Percentiles rank a stretch among this genome's conserved stretches.
phyloP scores from a whole-genome alignment of 2,329 filamentous ascomycete species.

The Cercospora janseana region DNA sequence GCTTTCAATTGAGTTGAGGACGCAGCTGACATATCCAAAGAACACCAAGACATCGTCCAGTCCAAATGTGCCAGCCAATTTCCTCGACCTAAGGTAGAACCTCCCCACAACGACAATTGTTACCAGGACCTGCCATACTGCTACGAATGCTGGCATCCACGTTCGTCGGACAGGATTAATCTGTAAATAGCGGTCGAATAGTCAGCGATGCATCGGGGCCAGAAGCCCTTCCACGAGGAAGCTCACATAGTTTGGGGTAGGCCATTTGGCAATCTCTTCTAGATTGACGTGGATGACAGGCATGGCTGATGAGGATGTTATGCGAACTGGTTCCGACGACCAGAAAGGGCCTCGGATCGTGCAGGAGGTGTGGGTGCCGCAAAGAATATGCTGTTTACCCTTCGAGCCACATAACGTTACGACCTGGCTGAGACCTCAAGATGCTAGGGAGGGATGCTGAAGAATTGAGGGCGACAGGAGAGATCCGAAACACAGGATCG shows the following conservation, averaged over 20 bases:
- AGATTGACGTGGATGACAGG: background rate
- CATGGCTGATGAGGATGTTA: too few species aligned
- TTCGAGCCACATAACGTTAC: too few species aligned
- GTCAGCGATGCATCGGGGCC: constrained; percentile 5
- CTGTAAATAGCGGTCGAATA: background rate
- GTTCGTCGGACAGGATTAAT: constrained; percentile 22
- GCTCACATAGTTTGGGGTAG: constrained; percentile 13
- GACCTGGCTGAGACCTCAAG: too few species aligned
- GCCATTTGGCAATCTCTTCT: constrained; percentile 9
- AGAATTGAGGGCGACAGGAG: too few species aligned
- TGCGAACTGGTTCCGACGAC: too few species aligned
- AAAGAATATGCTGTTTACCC: too few species aligned
- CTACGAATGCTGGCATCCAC: constrained; percentile 30
- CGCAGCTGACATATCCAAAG: constrained; percentile 26
- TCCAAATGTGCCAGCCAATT: constrained; percentile 27
- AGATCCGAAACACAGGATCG: too few species aligned
- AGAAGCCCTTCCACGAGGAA: background rate
- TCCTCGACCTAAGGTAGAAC: constrained; percentile 26
- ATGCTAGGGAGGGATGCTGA: too few species aligned
- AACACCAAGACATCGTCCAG: constrained; percentile 29
- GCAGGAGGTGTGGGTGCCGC: too few species aligned
- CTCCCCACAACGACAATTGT: constrained; percentile 26
- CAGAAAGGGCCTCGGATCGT: too few species aligned
- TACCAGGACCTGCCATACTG: constrained; percentile 24
- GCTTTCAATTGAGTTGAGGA: too few species aligned